Percentiles rank a stretch among this genome's conserved stretches.
Evolutionary conservation across 129 eudicot genomes (phyloP).

Genomic region (Pittosporum tobira): DNA sequence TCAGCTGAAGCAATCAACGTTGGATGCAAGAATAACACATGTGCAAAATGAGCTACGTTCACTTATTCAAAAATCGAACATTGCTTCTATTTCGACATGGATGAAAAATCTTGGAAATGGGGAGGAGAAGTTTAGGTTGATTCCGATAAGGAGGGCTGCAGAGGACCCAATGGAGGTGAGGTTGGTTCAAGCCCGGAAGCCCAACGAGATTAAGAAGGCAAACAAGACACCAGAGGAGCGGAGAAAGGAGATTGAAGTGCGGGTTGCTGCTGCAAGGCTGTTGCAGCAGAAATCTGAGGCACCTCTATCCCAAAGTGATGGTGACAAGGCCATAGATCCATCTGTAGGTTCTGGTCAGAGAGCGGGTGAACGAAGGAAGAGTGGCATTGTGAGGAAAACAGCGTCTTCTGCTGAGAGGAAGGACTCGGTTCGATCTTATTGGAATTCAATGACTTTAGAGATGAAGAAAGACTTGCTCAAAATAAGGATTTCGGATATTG

Average conservation of each 20-base stretch:
- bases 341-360: slow-evolving; percentile 41
- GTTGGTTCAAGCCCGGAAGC: slow-evolving; percentile 53
- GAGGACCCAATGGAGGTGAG: slow-evolving; percentile 92
- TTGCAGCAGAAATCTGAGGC: slow-evolving; percentile 66
- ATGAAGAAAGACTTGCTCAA: slow-evolving; percentile 53
- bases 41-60: slow-evolving; percentile 57
- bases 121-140: slow-evolving; percentile 70
- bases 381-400: slow-evolving; percentile 44
- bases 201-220: slow-evolving; percentile 90
- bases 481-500: slow-evolving; percentile 46
- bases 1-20: slow-evolving; percentile 34
- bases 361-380: slow-evolving; percentile 53
- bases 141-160: slow-evolving; percentile 61
- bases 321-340: slow-evolving; percentile 40
- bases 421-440: slow-evolving; percentile 55
- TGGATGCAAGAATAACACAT: slow-evolving; percentile 46
- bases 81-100: slow-evolving; percentile 70
- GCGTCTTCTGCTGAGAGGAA: slow-evolving; percentile 59
- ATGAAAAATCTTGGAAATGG: slow-evolving; percentile 73
- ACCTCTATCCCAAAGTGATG: slow-evolving; percentile 26
- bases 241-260: slow-evolving; percentile 89
- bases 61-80: slow-evolving; percentile 58
- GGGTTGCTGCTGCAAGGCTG: slow-evolving; percentile 85
- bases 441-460: slow-evolving; percentile 61
- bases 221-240: slow-evolving; percentile 76